phyloP scores from a whole-genome alignment of 768 basidiomycete species.

The Heimioporus sp. region DNA sequence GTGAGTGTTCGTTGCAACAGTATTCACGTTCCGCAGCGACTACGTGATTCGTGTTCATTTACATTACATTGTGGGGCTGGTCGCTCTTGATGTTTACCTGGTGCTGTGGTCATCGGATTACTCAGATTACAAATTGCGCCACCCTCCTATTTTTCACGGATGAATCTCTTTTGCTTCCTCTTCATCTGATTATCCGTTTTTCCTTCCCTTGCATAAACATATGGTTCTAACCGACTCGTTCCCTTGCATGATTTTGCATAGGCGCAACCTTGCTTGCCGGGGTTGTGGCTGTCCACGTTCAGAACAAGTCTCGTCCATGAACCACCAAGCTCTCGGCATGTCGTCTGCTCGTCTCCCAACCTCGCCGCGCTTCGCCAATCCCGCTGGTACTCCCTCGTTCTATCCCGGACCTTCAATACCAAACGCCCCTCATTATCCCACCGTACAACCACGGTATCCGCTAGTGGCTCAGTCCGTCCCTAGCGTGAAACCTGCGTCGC shows the following conservation, averaged over 20 bases:
- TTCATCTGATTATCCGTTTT: neutral
- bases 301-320: constrained; percentile 30
- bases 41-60: neutral
- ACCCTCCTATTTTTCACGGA: constrained; percentile 28
- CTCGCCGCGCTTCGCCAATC: constrained; percentile 24
- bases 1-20: constrained; percentile 43
- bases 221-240: constrained; percentile 48
- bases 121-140: constrained; percentile 23
- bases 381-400: constrained; percentile 14
- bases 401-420: constrained; percentile 23
- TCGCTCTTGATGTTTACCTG: neutral
- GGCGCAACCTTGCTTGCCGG: constrained; percentile 75
- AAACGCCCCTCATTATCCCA: constrained; percentile 30
- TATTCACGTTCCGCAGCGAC: constrained; percentile 8
- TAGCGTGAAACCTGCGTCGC: constrained; percentile 35
- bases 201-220: constrained; percentile 13
- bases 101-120: constrained; percentile 17
- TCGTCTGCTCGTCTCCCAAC: constrained; percentile 21
- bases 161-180: constrained; percentile 8
- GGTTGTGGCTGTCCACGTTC: constrained; percentile 69
- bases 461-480: constrained; percentile 22
- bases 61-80: too few species aligned
- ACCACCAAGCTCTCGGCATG: constrained; percentile 28
- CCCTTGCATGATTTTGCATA: constrained; percentile 51
- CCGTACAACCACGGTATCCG: constrained; percentile 23